Conservation (phyloP, 1,284 basidiomycete genomes). For the Somion occarium region DNA sequence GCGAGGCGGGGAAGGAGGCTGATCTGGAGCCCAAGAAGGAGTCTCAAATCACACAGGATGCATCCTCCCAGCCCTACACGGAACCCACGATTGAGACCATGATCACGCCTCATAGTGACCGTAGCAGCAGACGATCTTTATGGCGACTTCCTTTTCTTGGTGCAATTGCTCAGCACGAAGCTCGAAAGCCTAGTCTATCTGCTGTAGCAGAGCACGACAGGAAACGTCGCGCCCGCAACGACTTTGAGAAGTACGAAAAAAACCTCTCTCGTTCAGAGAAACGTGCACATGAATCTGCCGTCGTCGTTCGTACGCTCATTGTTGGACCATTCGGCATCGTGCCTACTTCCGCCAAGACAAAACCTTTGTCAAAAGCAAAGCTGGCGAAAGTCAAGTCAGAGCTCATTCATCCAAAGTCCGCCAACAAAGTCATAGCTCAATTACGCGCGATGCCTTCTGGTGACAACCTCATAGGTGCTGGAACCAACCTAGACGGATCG, state of each 20-base stretch:
- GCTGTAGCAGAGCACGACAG: conserved; percentile 36
- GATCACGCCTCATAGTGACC: too few species aligned
- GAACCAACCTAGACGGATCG: conserved; percentile 16
- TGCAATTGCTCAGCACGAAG: conserved; percentile 14
- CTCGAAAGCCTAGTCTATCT: conserved; percentile 34
- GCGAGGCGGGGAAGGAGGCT: too few species aligned
- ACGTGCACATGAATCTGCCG: conserved; percentile 59
- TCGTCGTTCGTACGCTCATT: conserved; percentile 62
- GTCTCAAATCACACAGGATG: too few species aligned
- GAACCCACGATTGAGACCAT: too few species aligned
- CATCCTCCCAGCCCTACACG: too few species aligned
- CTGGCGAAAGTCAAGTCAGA: conserved; percentile 67
- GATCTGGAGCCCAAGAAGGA: too few species aligned
- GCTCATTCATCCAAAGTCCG: conserved; percentile 59
- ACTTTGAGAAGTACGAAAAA: conserved; percentile 30
- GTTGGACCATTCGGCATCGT: conserved; percentile 44
- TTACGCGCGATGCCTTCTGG: conserved; percentile 43
- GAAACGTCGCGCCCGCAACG: conserved; percentile 29
- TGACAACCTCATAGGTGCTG: conserved; percentile 19
- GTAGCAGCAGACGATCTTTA: neutral
- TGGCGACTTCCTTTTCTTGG: conserved; percentile 15
- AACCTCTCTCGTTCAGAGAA: conserved; percentile 44
- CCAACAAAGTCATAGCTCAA: conserved; percentile 65
- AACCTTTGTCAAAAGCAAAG: conserved; percentile 39
- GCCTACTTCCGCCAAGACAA: conserved; percentile 31